Evolutionary conservation across 2,329 filamentous ascomycete species (phyloP), one percentile per base, ranked within the genome.

Genomic region (Elsinoe perseae): DNA sequence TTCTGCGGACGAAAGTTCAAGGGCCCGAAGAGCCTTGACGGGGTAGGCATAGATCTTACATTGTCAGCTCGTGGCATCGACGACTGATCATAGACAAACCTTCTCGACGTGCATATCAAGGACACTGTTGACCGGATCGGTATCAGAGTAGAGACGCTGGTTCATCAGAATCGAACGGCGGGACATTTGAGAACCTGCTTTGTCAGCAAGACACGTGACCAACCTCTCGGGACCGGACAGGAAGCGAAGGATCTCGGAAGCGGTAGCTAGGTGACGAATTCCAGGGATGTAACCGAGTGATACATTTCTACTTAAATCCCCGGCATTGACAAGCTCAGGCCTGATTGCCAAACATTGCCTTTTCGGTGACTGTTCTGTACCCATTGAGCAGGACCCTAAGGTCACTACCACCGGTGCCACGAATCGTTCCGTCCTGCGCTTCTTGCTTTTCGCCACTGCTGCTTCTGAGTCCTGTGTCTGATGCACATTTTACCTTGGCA

Each of bases 21-120:
- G 66, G 2, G 64, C 68, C 14, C 73, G 70, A 5, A 77, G 65
- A 12, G 73, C 73, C 61, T 77, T 77, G 65, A 77, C 73, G 2
- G 75, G 75, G 57, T 77, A 77, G 4, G 71, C 67, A 57, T 73
- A 74, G 12, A 77, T 69, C 69, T 75, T 5, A 10, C 8, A 9
- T 42, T n/a, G 25, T 25, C 20, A 44, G 30, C 21, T 27, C n/a
- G 36, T 18, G 23, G 10, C 3, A 5, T 3, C 10, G n/a, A 9
- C 4, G n/a, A 9, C 9, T 14, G 32, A 36, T 14, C n/a, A 14
- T 7, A 3, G 32, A 12, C 63, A 43, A 60, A 69, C 68, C 59
- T 68, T 66, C 54, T 64, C 65, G 57, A 70, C 68, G 38, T 61
- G 66, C 67, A 70, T 67, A 58, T 61, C 30, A 60, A 21, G 34